These are phyloP conservation scores for Syzygium aqueum DNA, from an alignment of 345 rosid species.

Conservation along the genomic window DNA sequence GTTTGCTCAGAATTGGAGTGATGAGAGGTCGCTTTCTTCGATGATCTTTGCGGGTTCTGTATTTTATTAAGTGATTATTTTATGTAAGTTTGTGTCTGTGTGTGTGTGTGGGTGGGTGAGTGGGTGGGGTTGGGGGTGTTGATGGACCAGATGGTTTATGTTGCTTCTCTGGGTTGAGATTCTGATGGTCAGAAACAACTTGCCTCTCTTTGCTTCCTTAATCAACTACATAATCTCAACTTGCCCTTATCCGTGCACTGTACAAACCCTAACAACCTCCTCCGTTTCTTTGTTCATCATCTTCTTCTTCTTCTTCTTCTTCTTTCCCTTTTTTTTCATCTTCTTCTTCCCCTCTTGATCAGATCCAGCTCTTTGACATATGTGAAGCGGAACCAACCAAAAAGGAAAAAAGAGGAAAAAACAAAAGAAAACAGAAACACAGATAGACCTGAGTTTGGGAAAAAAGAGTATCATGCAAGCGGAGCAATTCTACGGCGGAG, in stretches of 20 bases:
- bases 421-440: neutral
- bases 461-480: neutral
- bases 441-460: neutral
- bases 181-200: neutral
- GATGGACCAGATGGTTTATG: conserved; percentile 34
- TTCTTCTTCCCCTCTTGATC: neutral
- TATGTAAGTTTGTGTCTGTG: neutral
- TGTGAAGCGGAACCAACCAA: neutral
- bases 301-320: neutral
- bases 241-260: conserved; percentile 41
- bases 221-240: neutral
- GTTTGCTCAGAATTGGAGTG: neutral
- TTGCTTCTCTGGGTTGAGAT: conserved; percentile 21
- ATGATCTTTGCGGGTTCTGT: neutral
- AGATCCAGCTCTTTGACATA: neutral
- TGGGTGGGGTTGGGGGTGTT: neutral
- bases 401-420: neutral
- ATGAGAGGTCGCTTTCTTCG: neutral
- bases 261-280: conserved; percentile 2
- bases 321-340: neutral
- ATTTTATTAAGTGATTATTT: neutral
- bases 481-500: neutral
- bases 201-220: neutral
- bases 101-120: neutral
- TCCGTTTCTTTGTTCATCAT: neutral